Evolutionary conservation across 495 filamentous ascomycete species (phyloP), one percentile per base, ranked within the genome.

Genomic region (Hypoxylon subgilvum): DNA sequence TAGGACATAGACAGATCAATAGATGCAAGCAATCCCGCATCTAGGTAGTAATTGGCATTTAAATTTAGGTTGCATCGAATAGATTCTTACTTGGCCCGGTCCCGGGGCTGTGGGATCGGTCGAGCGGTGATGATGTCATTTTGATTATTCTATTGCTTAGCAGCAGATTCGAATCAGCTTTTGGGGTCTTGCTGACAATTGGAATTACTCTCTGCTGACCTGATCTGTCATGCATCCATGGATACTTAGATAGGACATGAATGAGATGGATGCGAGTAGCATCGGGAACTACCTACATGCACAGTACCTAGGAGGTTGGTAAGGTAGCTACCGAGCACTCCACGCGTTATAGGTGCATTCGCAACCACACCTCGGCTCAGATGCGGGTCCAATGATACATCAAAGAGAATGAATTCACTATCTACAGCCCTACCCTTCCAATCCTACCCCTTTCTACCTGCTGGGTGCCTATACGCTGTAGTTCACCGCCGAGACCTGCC

Each of bases 91-190:
- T 56, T 54, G 54, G 54, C 49, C 53, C 38, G 54, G 61, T 64
- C 50, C 61, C 61, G 38, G 54, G 44, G 39, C 61, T 64, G 35
- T 51, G 61, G 61, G 46, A 53, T 55, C 61, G 61, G 61, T 17
- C 44, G 44, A 64, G 45, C 43, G 61, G 59, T 47, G 27, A 55
- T 59, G 61, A 59, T 51, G 54, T 59, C 54, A 58, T 49, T 31
- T 32, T 43, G 19, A 46, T 46, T n/a, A 49, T 59, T 50, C 54
- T 49, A 30, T 32, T 43, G 19, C 40, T 46, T n/a, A 57, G 23
- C 54, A 48, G 23, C 16, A 14, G 17, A n/a, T n/a, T n/a, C n/a
- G n/a, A n/a, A n/a, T n/a, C n/a, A n/a, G 6, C 4, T 36, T 21
- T 55, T 4, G 8, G 32, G 35, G 27, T 16, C 31, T 40, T 52